Conservation (phyloP, 2,329 filamentous ascomycete species). For the Metarhizium brunneum region DNA sequence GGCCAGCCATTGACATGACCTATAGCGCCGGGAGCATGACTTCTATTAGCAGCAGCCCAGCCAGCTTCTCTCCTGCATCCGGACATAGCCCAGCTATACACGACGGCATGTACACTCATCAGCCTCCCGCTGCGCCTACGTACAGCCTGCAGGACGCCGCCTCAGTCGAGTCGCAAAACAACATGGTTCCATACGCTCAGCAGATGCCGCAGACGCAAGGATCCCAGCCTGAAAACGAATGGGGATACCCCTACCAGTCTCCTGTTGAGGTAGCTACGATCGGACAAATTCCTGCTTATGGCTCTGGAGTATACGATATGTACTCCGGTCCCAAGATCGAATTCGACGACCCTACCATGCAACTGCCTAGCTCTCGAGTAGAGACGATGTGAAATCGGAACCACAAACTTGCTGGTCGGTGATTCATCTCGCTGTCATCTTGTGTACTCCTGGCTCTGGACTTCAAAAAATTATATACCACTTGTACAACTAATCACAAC, state of each 20-base stretch:
- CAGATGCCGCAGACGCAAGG: conserved; percentile 30
- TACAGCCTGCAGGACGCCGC: conserved; percentile 40
- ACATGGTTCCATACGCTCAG: conserved; percentile 34
- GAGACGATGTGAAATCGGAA: conserved; percentile 32
- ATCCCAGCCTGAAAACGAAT: conserved; percentile 34
- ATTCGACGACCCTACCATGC: conserved; percentile 47
- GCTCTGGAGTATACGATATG: conserved; percentile 39
- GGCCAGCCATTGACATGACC: conserved; percentile 38
- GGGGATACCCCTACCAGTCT: conserved; percentile 50
- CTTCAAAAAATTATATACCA: neutral
- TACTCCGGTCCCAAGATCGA: conserved; percentile 46
- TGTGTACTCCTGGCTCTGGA: neutral
- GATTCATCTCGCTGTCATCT: neutral
- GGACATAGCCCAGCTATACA: conserved; percentile 44
- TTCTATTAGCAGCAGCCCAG: conserved; percentile 49
- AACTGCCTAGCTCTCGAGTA: conserved; percentile 50
- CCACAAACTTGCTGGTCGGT: neutral
- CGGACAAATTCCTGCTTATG: conserved; percentile 40
- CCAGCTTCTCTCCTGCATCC: conserved; percentile 46
- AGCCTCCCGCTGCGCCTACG: conserved; percentile 35
- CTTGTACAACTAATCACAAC: conserved; percentile 1
- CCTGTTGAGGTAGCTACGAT: conserved; percentile 49
- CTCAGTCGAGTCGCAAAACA: conserved; percentile 34
- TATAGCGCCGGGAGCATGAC: conserved; percentile 38
- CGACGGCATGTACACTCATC: conserved; percentile 49